Base-by-base conservation (phyloP, 176 grass and related monocot species). In the Leersia perrieri region DNA sequence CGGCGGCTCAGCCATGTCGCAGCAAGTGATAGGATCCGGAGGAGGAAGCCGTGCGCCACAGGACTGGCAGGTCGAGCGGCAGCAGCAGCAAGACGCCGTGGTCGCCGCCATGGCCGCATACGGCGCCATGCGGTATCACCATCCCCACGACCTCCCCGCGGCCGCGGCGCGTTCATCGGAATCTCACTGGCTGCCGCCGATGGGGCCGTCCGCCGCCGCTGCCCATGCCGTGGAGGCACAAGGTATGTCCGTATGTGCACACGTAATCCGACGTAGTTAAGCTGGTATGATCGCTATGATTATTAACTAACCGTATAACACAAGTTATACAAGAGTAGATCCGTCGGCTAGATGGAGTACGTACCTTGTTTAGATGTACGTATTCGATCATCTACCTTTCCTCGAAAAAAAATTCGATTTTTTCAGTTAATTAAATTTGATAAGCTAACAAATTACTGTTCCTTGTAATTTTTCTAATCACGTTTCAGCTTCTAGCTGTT, bases 31-130 rank as follows among this genome's bases (percentile, higher is more conserved):
- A 57, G 81, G 35, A 3, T 9, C 28, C 33, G 72, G 42, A 28
- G 7, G 27, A 13, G 58, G 38, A 0, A 8, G 1, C 51, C 25
- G 36, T 34, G 68, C 32, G 16, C 16, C 20, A 22, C 25, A 20
- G 81, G 2, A 20, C 25, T 66, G 32, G 33, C 83, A 87, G 18
- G 67, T 80, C 7, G 75, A 84, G 70, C 79, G 26, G 38, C 80
- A 89, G 22, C 76, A 87, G 53, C 0, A 16, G 51, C 20, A 51
- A 16, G 7, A 3, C 22, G 53, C 22, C 67, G 75, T 69, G 3
- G 65, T 63, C 30, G 66, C 80, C 30, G 66, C 80, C 58, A 85
- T 83, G 89, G 72, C 86, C 31, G 82, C 69, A 8, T 79, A 87
- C 45, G 76, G 44, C 3, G 14, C 79, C 68, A 34, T 72, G 25